These are phyloP conservation scores for Barnettozyma populi DNA, from an alignment of 805 yeast genomes.

Conservation along the genomic window DNA sequence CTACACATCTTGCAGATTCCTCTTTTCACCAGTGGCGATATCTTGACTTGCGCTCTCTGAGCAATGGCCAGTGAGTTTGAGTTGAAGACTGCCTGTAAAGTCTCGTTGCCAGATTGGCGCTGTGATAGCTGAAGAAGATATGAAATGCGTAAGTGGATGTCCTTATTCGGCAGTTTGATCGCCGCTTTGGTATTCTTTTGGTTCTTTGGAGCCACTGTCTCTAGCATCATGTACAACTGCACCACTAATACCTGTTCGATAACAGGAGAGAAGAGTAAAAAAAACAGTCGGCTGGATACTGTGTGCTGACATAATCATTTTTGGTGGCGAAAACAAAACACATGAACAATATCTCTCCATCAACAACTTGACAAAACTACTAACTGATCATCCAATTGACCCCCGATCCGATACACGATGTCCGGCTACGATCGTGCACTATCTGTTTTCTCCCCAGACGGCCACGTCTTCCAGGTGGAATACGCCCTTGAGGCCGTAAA, in stretches of 20 bases:
- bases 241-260: too few species aligned
- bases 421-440: constrained; percentile 99
- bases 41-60: constrained; percentile 36
- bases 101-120: not conserved
- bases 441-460: constrained; percentile 97
- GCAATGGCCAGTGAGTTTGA: constrained; percentile 21
- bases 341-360: not conserved
- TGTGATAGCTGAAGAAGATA: constrained; percentile 5
- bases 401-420: constrained; percentile 39
- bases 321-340: constrained; percentile 1
- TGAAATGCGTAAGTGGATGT: constrained; percentile 2
- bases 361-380: not conserved
- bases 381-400: not conserved
- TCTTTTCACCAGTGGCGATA: constrained; percentile 58
- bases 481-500: constrained; percentile 97
- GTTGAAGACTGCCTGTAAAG: not conserved
- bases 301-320: not conserved
- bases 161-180: not conserved
- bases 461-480: constrained; percentile 98
- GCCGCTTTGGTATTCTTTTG: not conserved
- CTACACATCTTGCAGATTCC: constrained; percentile 64
- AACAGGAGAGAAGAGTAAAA: not conserved
- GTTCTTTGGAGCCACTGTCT: not conserved
- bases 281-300: too few species aligned
- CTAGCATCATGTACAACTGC: too few species aligned